These are phyloP conservation scores for Mycena olivaceomarginata DNA, from an alignment of 768 basidiomycete species.

Conservation along the genomic window DNA sequence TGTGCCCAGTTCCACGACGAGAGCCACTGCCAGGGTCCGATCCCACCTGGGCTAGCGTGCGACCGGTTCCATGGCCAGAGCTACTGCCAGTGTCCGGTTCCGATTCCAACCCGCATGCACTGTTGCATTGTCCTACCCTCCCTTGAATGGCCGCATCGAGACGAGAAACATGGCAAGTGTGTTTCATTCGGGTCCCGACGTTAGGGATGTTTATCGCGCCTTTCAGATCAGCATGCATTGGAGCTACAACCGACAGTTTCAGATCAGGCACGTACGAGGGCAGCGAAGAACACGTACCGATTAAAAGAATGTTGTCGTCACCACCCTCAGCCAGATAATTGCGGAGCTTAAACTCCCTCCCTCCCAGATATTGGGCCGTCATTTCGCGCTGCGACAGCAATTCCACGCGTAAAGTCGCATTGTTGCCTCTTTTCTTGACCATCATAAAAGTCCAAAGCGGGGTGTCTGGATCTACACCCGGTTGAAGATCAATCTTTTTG, in stretches of 20 bases:
- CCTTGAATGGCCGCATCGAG: slow-evolving; percentile 9
- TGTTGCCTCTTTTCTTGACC: neutral
- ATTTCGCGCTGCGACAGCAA: neutral
- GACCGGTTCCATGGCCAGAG: neutral
- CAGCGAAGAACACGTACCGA: slow-evolving; percentile 6
- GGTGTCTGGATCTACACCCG: neutral
- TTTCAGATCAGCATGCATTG: neutral
- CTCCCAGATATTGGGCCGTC: neutral
- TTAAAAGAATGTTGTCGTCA: slow-evolving; percentile 7
- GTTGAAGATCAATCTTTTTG: neutral
- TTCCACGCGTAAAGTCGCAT: neutral
- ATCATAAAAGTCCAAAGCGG: slow-evolving; percentile 25
- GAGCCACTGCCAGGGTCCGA: neutral
- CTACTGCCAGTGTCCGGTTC: neutral
- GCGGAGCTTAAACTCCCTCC: neutral
- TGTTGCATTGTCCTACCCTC: neutral
- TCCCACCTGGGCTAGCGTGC: too few relatives aligned
- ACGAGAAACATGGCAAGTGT: slow-evolving; percentile 28
- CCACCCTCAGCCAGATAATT: slow-evolving; percentile 27
- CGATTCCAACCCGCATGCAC: neutral
- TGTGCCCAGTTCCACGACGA: slow-evolving; percentile 12
- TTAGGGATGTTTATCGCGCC: slow-evolving; percentile 30
- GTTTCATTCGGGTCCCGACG: slow-evolving; percentile 16
- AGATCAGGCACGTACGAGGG: neutral
- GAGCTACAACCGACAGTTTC: slow-evolving; percentile 7